Base-by-base conservation (phyloP, 345 rosid genomes). In the Aurinia saxatilis region DNA sequence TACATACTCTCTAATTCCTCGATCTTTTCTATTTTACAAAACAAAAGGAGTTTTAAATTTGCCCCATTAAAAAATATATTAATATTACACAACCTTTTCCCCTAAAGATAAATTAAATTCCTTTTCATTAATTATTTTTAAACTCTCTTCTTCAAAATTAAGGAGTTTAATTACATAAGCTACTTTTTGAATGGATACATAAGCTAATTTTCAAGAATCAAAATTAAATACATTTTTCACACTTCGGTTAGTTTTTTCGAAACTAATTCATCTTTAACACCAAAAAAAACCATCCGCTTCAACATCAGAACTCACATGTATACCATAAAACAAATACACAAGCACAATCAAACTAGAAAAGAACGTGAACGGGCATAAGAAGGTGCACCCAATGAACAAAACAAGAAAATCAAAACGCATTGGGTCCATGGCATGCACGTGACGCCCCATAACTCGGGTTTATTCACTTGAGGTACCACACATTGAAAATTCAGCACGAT, bases 391-490 rank as follows among this genome's bases (percentile, higher is more conserved):
- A 89, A 79, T 40, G 86, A 77, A 44, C 96, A 92, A 92, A 13
- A 92, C 75, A 89, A 63, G 69, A 83, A 92, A 69, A 92, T 85
- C 8, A 96, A 92, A 9, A 73, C 62, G 23, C 88, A 82, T 0
- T 96, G 98, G 30, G 85, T 77, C 95, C 88, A 85, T 1, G 98
- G 98, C 98, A 92, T 92, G 48, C 83, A 69, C 0, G 98, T 93
- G 39, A 89, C 86, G 2, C 91, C 89, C 98, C 98, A 92, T 33
- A 92, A 77, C 70, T 89, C 91, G 0, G 98, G 98, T 40, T 75
- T 82, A 36, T 80, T 67, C 3, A 75, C 90, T 39, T 87, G 95
- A 6, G 85, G 91, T 47, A 86, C 89, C 44, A 49, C 54, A 50
- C 45, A 77, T 0, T 67, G 78, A 39, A 92, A 92, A 5, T 85